phyloP scores from a whole-genome alignment of 805 yeast species.

The Groenewaldozyma salmanticensis region DNA sequence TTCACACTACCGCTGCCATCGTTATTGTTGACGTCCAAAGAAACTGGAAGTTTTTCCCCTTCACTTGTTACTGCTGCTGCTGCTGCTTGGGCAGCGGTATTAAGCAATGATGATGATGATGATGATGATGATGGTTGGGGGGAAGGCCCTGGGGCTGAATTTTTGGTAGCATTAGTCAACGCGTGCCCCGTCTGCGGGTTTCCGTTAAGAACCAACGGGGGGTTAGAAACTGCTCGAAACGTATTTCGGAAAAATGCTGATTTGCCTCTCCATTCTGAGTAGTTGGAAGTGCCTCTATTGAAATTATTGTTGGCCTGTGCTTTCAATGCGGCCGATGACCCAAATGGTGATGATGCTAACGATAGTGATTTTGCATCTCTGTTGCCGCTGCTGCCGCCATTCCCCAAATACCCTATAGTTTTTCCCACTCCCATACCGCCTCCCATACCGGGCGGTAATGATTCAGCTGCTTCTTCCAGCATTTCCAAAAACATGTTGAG shows the following conservation, averaged over 20 bases:
- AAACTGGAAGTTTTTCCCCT: too few species aligned
- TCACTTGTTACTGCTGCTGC: not conserved
- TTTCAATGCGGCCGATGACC: too few species aligned
- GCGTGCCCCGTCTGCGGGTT: too few species aligned
- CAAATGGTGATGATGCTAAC: too few species aligned
- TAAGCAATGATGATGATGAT: not conserved
- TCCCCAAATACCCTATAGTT: not conserved
- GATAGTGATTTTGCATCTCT: not conserved
- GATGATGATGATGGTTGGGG: not conserved
- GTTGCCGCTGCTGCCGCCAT: not conserved
- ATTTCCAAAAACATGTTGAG: constrained; percentile 5
- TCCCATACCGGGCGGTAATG: constrained; percentile 3
- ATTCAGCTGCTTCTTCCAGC: constrained; percentile 9
- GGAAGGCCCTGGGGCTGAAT: not conserved
- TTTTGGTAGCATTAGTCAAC: too few species aligned
- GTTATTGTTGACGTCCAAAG: too few species aligned
- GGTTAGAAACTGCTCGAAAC: constrained; percentile 5
- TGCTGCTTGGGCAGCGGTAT: not conserved
- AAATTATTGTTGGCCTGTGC: too few species aligned
- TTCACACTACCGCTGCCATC: too few species aligned
- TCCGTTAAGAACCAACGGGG: constrained; percentile 7
- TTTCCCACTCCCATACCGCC: not conserved
- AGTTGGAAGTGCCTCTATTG: not conserved
- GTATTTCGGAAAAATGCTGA: constrained; percentile 3
- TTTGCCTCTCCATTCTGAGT: constrained; percentile 1